Evolutionary conservation across 768 basidiomycete genomes (phyloP).

Genomic region (Cystofilobasidium capitatum): DNA sequence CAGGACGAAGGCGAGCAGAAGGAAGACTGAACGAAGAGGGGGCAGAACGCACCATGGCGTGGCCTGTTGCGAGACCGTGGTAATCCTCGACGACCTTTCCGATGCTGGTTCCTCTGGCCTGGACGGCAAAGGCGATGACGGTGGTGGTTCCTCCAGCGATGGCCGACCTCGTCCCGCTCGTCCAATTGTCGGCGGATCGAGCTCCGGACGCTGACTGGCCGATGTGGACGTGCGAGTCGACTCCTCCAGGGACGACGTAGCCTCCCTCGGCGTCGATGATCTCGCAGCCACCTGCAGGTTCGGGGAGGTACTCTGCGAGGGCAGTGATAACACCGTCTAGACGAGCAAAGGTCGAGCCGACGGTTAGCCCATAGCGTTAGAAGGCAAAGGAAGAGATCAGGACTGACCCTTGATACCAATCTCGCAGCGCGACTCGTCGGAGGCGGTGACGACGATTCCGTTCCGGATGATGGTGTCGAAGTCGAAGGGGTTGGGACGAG

Average conservation of each 20-base stretch:
- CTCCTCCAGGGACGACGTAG: constrained; percentile 40
- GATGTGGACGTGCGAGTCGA: constrained; percentile 42
- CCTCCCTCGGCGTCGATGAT: constrained; percentile 41
- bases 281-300: constrained; percentile 28
- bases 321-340: constrained; percentile 38
- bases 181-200: constrained; percentile 37
- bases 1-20: background rate
- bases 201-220: constrained; percentile 36
- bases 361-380: too few relatives aligned
- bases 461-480: constrained; percentile 31
- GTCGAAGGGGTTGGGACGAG: constrained; percentile 13
- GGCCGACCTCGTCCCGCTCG: constrained; percentile 38
- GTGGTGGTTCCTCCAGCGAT: constrained; percentile 40
- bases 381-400: too few relatives aligned
- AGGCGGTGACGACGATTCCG: constrained; percentile 32
- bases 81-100: constrained; percentile 38
- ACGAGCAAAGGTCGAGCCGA: too few relatives aligned
- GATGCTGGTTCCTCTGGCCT: constrained; percentile 32
- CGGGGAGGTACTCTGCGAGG: constrained; percentile 31
- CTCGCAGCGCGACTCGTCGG: constrained; percentile 35
- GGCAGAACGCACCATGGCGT: constrained; percentile 1
- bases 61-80: constrained; percentile 35
- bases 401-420: constrained; percentile 40
- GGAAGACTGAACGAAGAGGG: background rate
- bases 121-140: constrained; percentile 41